Conservation (phyloP, 2,329 filamentous ascomycete species). For the Fusarium globosum region DNA sequence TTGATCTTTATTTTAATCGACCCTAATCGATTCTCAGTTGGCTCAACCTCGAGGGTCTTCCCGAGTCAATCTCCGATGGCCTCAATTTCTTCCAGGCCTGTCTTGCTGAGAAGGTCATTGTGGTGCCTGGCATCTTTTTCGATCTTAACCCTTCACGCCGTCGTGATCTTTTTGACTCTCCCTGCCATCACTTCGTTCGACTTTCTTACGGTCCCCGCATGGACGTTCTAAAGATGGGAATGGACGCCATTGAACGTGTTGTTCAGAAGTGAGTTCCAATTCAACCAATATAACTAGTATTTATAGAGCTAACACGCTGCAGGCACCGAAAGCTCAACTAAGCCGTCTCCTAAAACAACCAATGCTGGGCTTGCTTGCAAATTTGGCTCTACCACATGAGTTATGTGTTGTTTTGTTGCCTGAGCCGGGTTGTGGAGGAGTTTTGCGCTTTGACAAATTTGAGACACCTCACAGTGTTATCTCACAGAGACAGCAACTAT, state of each 20-base stretch:
- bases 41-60: constrained; percentile 74
- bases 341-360: not conserved
- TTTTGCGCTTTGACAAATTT: not conserved
- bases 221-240: constrained; percentile 80
- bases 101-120: constrained; percentile 92
- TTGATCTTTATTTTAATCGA: not conserved
- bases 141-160: constrained; percentile 92
- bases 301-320: constrained; percentile 12
- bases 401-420: not conserved
- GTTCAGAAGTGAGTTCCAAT: constrained; percentile 70
- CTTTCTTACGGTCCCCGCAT: constrained; percentile 87
- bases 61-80: constrained; percentile 87
- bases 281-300: not conserved
- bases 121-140: constrained; percentile 98
- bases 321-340: constrained; percentile 41
- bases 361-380: not conserved
- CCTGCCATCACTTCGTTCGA: constrained; percentile 91
- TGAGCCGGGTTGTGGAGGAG: not conserved
- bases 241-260: constrained; percentile 87
- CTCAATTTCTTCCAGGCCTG: constrained; percentile 98
- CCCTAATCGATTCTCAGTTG: constrained; percentile 48
- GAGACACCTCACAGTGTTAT: not conserved
- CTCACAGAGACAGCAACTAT: not conserved
- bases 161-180: constrained; percentile 91
- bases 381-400: not conserved